Evolutionary conservation across 2,329 filamentous ascomycete genomes (phyloP).

Genomic region (Sarocladium strictum): DNA sequence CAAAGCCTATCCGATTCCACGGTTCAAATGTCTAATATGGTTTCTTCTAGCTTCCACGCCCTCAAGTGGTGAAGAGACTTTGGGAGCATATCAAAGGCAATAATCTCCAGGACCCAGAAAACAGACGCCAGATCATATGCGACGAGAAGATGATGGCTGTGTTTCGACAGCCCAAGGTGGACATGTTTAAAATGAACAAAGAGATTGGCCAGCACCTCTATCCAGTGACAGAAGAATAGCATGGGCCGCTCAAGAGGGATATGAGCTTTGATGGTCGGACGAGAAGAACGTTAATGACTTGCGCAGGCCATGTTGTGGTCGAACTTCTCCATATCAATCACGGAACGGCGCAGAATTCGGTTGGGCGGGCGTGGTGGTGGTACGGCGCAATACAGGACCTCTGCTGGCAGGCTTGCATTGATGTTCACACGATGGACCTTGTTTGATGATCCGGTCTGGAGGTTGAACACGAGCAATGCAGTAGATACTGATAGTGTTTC

Average conservation of each 20-base stretch:
- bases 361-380: neutral
- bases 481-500: neutral
- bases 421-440: neutral
- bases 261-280: neutral
- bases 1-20: too few species aligned
- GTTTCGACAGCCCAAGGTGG: slow-evolving; percentile 84
- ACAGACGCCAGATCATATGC: slow-evolving; percentile 89
- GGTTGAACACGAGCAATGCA: neutral
- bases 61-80: slow-evolving; percentile 91
- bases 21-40: too few species aligned
- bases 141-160: slow-evolving; percentile 88
- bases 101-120: slow-evolving; percentile 80
- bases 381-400: neutral
- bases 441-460: neutral
- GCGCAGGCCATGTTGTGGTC: neutral
- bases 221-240: slow-evolving; percentile 63
- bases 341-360: slow-evolving; percentile 23
- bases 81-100: slow-evolving; percentile 92
- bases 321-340: slow-evolving; percentile 11
- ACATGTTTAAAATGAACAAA: slow-evolving; percentile 99
- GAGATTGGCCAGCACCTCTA: slow-evolving; percentile 86
- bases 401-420: neutral
- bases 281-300: neutral
- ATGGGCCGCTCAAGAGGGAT: neutral
- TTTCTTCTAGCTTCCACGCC: slow-evolving; percentile 67